A percentile compares a stretch with the other conserved stretches of the same genome.
Evolutionary conservation across 1,139 yeast species (phyloP).

Genomic region (Lodderomyces pseudojiufengensis): DNA sequence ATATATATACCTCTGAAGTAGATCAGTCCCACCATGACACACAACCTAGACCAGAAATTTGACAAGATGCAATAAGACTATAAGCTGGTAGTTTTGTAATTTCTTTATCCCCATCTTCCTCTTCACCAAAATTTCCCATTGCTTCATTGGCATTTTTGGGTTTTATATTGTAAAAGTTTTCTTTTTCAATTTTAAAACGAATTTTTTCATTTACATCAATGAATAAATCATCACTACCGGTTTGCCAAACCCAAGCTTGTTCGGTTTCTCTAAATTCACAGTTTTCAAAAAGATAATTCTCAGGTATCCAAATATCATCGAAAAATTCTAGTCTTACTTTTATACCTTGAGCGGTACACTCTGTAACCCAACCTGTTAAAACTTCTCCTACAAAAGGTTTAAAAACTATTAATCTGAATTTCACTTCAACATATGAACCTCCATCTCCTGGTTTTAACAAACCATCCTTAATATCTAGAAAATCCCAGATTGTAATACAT

Average conservation of each 20-base stretch:
- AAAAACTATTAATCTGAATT: conserved; percentile 75
- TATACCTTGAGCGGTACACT: conserved; percentile 83
- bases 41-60: conserved; percentile 94
- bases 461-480: conserved; percentile 79
- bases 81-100: conserved; percentile 61
- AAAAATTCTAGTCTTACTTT: conserved; percentile 82
- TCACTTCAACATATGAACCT: conserved; percentile 72
- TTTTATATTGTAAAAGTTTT: conserved; percentile 74
- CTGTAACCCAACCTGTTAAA: conserved; percentile 89
- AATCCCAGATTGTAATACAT: conserved; percentile 80
- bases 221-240: conserved; percentile 67
- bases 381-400: conserved; percentile 94
- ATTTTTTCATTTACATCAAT: conserved; percentile 89
- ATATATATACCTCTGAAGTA: neutral
- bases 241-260: conserved; percentile 93
- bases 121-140: conserved; percentile 15
- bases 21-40: conserved; percentile 88
- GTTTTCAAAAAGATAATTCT: conserved; percentile 72
- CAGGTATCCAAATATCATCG: conserved; percentile 88
- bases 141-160: conserved; percentile 66
- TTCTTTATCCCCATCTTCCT: conserved; percentile 17
- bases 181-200: conserved; percentile 87
- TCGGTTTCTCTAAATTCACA: conserved; percentile 69
- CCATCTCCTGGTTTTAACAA: conserved; percentile 95
- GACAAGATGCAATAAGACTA: conserved; percentile 86